These are phyloP conservation scores for Anthoceros angustus DNA, from an alignment of 225 moss, liverwort and hornwort species.

Conservation along the genomic window DNA sequence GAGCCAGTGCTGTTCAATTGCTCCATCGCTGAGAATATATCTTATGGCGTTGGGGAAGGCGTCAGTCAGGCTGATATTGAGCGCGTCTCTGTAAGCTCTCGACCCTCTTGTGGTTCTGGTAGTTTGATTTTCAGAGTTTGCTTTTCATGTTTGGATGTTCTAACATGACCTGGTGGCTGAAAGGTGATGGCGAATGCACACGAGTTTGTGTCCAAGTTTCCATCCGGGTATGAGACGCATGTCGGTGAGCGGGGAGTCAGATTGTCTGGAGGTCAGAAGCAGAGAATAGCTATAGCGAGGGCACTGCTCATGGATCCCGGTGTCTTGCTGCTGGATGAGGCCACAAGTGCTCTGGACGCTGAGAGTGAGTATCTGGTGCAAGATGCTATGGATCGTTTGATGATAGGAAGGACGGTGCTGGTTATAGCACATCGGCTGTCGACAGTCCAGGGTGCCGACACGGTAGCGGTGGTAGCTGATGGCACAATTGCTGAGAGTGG, in stretches of 20 bases:
- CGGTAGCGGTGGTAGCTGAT: slow-evolving; percentile 67
- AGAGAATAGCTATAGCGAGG: slow-evolving; percentile 81
- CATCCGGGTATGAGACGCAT: slow-evolving; percentile 55
- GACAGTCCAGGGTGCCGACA: slow-evolving; percentile 86
- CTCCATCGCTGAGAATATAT: slow-evolving; percentile 75
- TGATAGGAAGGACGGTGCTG: slow-evolving; percentile 86
- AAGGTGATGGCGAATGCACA: slow-evolving; percentile 86
- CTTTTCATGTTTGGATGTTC: neutral
- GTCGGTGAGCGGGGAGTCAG: slow-evolving; percentile 84
- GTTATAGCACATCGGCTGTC: slow-evolving; percentile 96
- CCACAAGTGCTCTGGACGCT: slow-evolving; percentile 84
- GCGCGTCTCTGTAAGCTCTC: slow-evolving; percentile 57
- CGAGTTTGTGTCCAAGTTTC: slow-evolving; percentile 62
- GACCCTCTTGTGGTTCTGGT: neutral
- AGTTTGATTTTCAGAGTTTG: too few species aligned
- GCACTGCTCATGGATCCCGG: slow-evolving; percentile 73
- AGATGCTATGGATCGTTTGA: slow-evolving; percentile 97
- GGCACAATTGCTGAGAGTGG: slow-evolving; percentile 79
- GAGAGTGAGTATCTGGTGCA: slow-evolving; percentile 83
- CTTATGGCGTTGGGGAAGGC: slow-evolving; percentile 52
- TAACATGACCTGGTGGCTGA: neutral
- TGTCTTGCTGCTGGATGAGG: slow-evolving; percentile 77
- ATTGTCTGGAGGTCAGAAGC: slow-evolving; percentile 88
- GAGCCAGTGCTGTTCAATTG: slow-evolving; percentile 88
- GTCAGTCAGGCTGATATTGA: slow-evolving; percentile 47